Evolutionary conservation across 306 rosid species (phyloP).

Genomic region (Quercus suber): DNA sequence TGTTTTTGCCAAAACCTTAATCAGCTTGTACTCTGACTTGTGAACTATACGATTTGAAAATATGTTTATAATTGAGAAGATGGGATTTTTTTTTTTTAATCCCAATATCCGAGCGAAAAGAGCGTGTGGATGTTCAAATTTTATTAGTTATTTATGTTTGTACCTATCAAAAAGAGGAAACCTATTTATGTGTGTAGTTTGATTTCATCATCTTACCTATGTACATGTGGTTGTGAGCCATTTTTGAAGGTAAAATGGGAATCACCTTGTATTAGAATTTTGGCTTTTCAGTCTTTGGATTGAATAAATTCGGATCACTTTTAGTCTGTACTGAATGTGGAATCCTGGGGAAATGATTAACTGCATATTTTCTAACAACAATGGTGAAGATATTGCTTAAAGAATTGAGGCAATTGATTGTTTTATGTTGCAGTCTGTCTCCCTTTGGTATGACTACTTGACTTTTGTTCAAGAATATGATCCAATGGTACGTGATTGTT

Average conservation of each 20-base stretch:
- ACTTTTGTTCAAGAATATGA: constrained; percentile 63
- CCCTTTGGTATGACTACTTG: constrained; percentile 81
- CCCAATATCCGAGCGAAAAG: background rate
- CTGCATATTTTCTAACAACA: background rate
- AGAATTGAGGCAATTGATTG: constrained; percentile 17
- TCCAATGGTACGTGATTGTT: constrained; percentile 47
- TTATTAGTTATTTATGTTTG: too few species aligned
- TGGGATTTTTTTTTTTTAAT: too few species aligned
- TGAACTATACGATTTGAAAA: background rate
- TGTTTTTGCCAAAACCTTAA: background rate
- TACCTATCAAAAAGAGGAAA: too few species aligned
- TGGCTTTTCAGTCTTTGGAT: background rate
- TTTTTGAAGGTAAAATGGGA: background rate
- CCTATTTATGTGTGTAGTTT: background rate
- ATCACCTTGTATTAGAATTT: background rate
- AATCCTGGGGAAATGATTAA: background rate
- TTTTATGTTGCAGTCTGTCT: constrained; percentile 59
- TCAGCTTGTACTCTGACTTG: background rate
- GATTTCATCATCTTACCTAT: background rate
- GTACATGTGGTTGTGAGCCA: background rate
- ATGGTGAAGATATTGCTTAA: constrained; percentile 1
- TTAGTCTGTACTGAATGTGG: background rate
- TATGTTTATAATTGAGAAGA: background rate
- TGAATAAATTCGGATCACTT: background rate
- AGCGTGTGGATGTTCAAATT: background rate